A percentile compares a stretch with the other conserved stretches of the same genome.
These are phyloP conservation scores for Apiotrichum gracile DNA, from an alignment of 1,284 basidiomycete species.

Conservation along the genomic window DNA sequence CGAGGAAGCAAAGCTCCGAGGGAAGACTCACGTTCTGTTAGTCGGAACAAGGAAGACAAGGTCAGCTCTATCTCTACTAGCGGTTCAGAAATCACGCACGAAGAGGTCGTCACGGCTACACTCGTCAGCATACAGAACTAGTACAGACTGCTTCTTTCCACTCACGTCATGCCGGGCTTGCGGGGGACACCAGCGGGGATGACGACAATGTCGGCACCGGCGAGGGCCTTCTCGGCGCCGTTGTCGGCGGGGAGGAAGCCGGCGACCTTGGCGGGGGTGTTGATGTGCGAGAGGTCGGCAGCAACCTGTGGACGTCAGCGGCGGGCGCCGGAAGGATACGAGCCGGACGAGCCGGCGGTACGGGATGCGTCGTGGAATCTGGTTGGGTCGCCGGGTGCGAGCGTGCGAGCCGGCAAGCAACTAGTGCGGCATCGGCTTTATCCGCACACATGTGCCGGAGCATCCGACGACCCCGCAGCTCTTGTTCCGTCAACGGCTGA, in stretches of 20 bases:
- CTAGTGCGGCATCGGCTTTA: too few relatives aligned
- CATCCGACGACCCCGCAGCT: not conserved
- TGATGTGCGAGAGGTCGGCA: constrained; percentile 88
- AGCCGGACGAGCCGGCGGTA: not conserved
- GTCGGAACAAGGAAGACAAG: not conserved
- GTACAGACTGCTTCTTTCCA: constrained; percentile 17
- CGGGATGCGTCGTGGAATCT: not conserved
- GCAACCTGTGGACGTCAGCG: constrained; percentile 53
- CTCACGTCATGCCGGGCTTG: constrained; percentile 65
- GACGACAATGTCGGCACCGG: constrained; percentile 64
- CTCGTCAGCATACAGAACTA: not conserved
- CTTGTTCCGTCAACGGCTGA: not conserved
- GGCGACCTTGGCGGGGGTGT: constrained; percentile 73
- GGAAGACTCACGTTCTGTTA: constrained; percentile 26
- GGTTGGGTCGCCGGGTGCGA: too few relatives aligned
- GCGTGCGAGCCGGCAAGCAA: not conserved
- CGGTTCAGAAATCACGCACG: too few relatives aligned
- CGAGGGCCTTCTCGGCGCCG: constrained; percentile 43
- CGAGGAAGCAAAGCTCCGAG: not conserved
- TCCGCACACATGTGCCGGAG: not conserved
- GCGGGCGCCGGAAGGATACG: not conserved
- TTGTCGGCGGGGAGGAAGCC: constrained; percentile 49
- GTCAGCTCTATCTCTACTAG: not conserved
- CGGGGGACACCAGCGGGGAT: constrained; percentile 96
- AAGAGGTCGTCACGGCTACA: constrained; percentile 88